A percentile compares a stretch with the other conserved stretches of the same genome.
phyloP scores from a whole-genome alignment of 2,329 filamentous ascomycete species.

The Colletotrichum somersetense region DNA sequence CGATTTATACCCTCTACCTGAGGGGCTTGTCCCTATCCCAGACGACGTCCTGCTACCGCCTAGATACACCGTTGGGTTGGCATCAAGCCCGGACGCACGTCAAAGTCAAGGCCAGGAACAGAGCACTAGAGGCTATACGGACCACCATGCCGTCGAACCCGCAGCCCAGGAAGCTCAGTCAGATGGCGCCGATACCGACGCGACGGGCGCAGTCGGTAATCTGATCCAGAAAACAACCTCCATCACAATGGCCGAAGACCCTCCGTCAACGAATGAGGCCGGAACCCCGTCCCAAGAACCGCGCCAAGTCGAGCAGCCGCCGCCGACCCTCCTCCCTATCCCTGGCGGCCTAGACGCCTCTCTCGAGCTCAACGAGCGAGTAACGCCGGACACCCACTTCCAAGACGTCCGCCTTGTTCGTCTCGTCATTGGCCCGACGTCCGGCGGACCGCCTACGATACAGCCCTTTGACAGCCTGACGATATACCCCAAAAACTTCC shows the following conservation, averaged over 20 bases:
- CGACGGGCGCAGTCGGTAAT: constrained; percentile 6
- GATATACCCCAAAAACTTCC: constrained; percentile 89
- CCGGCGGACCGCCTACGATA: constrained; percentile 49
- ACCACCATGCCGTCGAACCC: neutral
- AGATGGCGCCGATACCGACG: neutral
- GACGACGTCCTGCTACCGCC: constrained; percentile 81
- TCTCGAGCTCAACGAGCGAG: constrained; percentile 74
- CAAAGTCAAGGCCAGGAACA: constrained; percentile 19
- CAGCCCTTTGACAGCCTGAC: constrained; percentile 84
- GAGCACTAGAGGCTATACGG: neutral
- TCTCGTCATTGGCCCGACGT: constrained; percentile 34
- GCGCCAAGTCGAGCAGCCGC: constrained; percentile 34
- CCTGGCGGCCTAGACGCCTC: constrained; percentile 67
- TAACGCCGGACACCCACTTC: constrained; percentile 85
- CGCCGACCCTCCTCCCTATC: constrained; percentile 63
- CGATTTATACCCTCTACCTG: constrained; percentile 75
- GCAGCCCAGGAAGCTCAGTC: neutral
- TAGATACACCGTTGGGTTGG: constrained; percentile 73
- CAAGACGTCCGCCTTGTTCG: constrained; percentile 88
- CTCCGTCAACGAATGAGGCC: neutral
- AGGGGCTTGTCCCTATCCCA: constrained; percentile 77
- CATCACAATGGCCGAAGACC: constrained; percentile 13
- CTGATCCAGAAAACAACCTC: constrained; percentile 11
- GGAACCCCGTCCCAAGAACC: neutral
- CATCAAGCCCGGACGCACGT: constrained; percentile 40